These are phyloP conservation scores for Nemania serpens DNA, from an alignment of 2,329 filamentous ascomycete genomes.

Conservation along the genomic window DNA sequence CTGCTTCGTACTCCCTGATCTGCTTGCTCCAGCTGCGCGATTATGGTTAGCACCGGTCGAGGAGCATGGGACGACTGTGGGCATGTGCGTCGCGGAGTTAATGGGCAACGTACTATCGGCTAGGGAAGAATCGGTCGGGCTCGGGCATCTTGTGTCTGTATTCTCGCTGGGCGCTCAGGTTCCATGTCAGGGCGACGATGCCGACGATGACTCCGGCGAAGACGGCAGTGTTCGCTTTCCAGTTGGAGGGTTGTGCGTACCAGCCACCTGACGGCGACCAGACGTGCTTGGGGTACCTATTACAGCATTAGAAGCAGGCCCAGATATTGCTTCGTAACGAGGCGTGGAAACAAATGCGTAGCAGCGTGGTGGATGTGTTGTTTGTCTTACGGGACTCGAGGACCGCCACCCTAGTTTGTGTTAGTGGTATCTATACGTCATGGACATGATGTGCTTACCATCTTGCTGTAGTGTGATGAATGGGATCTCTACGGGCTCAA, in stretches of 20 bases:
- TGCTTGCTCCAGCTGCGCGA: conserved; percentile 50
- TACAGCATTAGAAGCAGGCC: conserved; percentile 20
- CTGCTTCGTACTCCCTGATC: conserved; percentile 51
- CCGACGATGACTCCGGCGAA: conserved; percentile 71
- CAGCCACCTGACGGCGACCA: conserved; percentile 98
- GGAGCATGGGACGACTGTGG: no score
- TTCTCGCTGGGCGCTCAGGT: conserved; percentile 74
- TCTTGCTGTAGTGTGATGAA: conserved; percentile 50
- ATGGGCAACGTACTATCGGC: conserved; percentile 70
- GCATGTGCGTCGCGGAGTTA: no score
- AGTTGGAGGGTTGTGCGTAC: conserved; percentile 94
- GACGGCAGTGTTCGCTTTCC: conserved; percentile 87
- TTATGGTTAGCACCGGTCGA: conserved; percentile 18
- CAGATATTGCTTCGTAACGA: no score
- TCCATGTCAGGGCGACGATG: conserved; percentile 70
- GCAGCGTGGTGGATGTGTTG: conserved; percentile 1
- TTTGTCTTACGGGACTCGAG: conserved; percentile 59
- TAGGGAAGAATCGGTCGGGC: conserved; percentile 78
- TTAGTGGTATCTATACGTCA: conserved; percentile 45
- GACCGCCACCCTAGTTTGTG: conserved; percentile 71
- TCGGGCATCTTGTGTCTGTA: conserved; percentile 78
- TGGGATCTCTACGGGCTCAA: conserved; percentile 38
- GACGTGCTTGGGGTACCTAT: conserved; percentile 95
- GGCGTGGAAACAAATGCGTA: background rate
- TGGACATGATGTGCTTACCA: conserved; percentile 51